Evolutionary conservation across 441 rosid species (phyloP).

Genomic region (Mallotus japonicus): DNA sequence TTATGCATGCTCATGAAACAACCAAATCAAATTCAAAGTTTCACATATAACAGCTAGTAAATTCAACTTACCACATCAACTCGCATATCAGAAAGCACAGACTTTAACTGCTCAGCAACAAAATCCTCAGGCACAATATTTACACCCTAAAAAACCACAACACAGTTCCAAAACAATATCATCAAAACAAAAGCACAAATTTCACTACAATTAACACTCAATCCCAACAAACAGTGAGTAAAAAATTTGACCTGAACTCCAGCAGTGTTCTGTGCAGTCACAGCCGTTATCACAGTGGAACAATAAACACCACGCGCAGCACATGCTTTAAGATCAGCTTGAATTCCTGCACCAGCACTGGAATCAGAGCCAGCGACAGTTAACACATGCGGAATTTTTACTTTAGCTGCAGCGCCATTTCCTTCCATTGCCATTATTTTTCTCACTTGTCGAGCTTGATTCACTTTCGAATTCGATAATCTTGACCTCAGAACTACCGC

Average conservation of each 20-base stretch:
- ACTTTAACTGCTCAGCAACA: constrained; percentile 57
- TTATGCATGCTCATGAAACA: background rate
- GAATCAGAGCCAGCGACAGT: constrained; percentile 96
- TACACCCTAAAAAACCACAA: constrained; percentile 42
- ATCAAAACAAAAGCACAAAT: background rate
- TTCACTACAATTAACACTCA: no score
- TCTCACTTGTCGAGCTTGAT: background rate
- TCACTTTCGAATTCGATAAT: constrained; percentile 5
- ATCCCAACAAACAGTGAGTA: no score
- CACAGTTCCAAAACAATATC: background rate
- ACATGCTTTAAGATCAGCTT: constrained; percentile 93
- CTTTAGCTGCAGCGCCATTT: constrained; percentile 18
- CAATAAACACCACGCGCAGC: constrained; percentile 88
- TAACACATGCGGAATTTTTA: constrained; percentile 65
- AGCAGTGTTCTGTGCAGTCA: constrained; percentile 88
- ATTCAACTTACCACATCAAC: constrained; percentile 58
- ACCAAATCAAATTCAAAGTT: background rate
- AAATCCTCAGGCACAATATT: constrained; percentile 45
- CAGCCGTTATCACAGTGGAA: constrained; percentile 81
- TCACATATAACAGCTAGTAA: background rate
- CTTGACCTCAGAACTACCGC: constrained; percentile 11
- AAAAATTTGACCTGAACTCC: constrained; percentile 64
- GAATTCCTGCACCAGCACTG: constrained; percentile 90
- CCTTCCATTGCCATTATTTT: constrained; percentile 27
- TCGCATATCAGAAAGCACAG: constrained; percentile 76